Conservation (phyloP, 2,329 filamentous ascomycete genomes). For the Colletotrichum graminicola region DNA sequence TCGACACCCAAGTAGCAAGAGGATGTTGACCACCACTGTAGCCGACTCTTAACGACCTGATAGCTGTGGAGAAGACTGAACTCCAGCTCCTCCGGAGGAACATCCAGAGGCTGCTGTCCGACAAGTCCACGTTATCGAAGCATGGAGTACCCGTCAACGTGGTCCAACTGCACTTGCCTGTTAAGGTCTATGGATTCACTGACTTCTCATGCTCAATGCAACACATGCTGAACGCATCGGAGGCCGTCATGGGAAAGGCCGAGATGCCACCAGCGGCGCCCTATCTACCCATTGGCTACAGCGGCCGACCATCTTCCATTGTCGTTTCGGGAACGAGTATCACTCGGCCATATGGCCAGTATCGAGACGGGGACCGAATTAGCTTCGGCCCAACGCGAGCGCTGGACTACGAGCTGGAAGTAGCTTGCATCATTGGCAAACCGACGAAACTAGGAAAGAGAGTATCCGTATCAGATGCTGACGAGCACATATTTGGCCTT, state of each 20-base stretch:
- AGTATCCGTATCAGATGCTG: conserved; percentile 60
- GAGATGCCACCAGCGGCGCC: conserved; percentile 60
- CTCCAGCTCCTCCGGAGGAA: conserved; percentile 55
- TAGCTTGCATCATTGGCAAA: conserved; percentile 60
- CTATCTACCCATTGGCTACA: conserved; percentile 65
- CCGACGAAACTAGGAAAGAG: conserved; percentile 52
- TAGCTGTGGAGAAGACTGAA: conserved; percentile 55
- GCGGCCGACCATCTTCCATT: conserved; percentile 66
- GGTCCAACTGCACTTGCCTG: conserved; percentile 63
- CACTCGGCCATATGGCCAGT: conserved; percentile 61
- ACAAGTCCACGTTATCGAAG: conserved; percentile 8
- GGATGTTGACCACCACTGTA: conserved; percentile 51
- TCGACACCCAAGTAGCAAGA: conserved; percentile 39
- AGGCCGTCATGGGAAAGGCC: conserved; percentile 54
- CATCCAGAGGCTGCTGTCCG: conserved; percentile 52
- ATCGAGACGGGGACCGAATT: conserved; percentile 41
- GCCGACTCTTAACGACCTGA: conserved; percentile 62
- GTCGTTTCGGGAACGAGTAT: conserved; percentile 62
- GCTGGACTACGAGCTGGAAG: conserved; percentile 59
- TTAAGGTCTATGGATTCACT: conserved; percentile 65
- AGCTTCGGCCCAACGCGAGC: conserved; percentile 50
- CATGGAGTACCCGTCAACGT: conserved; percentile 37
- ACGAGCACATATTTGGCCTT: conserved; percentile 73
- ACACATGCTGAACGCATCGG: conserved; percentile 64
- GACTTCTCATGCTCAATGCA: conserved; percentile 69